These are phyloP conservation scores for Chaetomium tenue DNA, from an alignment of 495 filamentous ascomycete species.

Conservation along the genomic window DNA sequence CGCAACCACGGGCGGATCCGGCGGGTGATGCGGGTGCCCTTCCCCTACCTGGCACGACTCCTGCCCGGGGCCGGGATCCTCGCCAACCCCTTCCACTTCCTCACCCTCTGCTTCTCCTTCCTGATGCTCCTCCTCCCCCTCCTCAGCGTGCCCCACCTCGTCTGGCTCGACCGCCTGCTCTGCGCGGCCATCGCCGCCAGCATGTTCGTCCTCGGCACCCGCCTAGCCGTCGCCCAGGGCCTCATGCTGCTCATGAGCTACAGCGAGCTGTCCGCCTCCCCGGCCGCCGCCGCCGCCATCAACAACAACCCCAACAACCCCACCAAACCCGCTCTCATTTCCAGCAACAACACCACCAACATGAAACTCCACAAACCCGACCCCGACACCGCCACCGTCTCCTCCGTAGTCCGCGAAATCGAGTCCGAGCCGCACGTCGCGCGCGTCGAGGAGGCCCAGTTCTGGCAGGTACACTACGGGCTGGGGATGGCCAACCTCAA, in stretches of 20 bases:
- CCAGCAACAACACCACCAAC: neutral
- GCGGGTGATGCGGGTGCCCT: slow-evolving; percentile 71
- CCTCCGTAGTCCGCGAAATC: slow-evolving; percentile 78
- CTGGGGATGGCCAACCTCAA: slow-evolving; percentile 94
- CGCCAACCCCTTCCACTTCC: slow-evolving; percentile 88
- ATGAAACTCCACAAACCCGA: neutral
- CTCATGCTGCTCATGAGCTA: slow-evolving; percentile 95
- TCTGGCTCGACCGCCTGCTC: slow-evolving; percentile 78
- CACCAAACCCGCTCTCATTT: neutral
- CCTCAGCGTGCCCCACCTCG: slow-evolving; percentile 68
- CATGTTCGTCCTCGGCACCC: slow-evolving; percentile 83
- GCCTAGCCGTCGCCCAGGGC: slow-evolving; percentile 79
- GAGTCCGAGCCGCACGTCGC: slow-evolving; percentile 72
- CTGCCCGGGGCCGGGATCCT: slow-evolving; percentile 62
- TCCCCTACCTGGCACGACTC: slow-evolving; percentile 61
- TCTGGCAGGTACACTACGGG: slow-evolving; percentile 99
- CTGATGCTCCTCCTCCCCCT: slow-evolving; percentile 82
- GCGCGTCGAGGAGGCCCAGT: slow-evolving; percentile 80
- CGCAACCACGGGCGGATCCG: slow-evolving; percentile 94
- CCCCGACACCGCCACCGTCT: slow-evolving; percentile 51
- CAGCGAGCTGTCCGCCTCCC: slow-evolving; percentile 27
- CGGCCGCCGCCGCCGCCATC: slow-evolving; percentile 7
- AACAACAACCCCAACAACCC: neutral
- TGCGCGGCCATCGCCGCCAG: slow-evolving; percentile 73
- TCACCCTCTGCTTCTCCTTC: slow-evolving; percentile 80